Conservation (phyloP, 306 rosid species). For the Lathyrus sativus region DNA sequence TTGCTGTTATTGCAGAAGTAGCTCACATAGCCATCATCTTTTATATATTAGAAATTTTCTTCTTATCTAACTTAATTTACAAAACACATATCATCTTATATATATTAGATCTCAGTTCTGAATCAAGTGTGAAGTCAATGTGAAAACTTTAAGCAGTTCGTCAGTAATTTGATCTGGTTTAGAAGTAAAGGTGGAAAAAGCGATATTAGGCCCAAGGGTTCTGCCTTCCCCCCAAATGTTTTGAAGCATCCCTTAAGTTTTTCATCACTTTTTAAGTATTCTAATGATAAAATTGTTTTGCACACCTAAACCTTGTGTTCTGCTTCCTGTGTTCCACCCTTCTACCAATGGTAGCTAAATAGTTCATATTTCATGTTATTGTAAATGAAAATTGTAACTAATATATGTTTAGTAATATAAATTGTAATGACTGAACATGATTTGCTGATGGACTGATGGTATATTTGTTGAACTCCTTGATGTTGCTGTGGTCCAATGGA, state of each 20-base stretch:
- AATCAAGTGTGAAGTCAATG: not conserved
- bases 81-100: no score
- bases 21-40: not conserved
- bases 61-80: no score
- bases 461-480: slow-evolving; percentile 5
- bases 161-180: not conserved
- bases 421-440: slow-evolving; percentile 3
- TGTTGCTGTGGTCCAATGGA: not conserved
- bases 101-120: no score
- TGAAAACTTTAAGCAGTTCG: not conserved
- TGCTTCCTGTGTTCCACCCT: not conserved
- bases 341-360: no score
- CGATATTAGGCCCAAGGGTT: not conserved
- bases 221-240: not conserved
- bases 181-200: not conserved
- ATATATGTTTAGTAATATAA: not conserved
- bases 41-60: not conserved
- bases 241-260: slow-evolving; percentile 6
- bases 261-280: not conserved
- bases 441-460: not conserved
- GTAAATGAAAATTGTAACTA: not conserved
- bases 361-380: not conserved
- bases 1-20: slow-evolving; percentile 11
- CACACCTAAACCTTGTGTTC: not conserved
- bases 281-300: not conserved